phyloP scores from a whole-genome alignment of 2,329 filamentous ascomycete genomes.

The Colletotrichum caudatum region DNA sequence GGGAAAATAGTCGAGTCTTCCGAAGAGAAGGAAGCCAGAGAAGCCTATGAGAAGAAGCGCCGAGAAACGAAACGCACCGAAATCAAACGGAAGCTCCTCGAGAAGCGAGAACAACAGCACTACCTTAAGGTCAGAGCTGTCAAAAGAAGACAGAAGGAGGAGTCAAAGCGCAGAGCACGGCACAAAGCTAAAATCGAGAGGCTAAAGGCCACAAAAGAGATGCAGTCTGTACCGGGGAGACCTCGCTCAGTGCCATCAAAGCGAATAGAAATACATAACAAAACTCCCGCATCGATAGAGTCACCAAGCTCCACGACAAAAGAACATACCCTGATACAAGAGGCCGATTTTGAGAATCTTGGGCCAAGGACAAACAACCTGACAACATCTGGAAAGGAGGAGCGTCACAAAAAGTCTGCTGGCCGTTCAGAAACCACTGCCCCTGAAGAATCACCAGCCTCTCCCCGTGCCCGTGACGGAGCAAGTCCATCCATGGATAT shows the following conservation, averaged over 20 bases:
- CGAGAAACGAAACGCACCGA: conserved; percentile 53
- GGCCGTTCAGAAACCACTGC: neutral
- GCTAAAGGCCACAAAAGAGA: neutral
- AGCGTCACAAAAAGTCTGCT: neutral
- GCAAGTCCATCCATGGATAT: neutral
- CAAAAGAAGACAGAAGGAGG: conserved; percentile 48
- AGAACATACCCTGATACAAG: conserved; percentile 44
- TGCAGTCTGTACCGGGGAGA: neutral
- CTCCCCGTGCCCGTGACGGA: neutral
- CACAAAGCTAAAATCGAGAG: conserved; percentile 52
- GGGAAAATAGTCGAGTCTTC: conserved; percentile 63
- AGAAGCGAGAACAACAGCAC: conserved; percentile 53
- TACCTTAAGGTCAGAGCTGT: conserved; percentile 54
- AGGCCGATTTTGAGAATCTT: neutral
- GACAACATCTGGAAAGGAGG: neutral
- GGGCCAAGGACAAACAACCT: conserved; percentile 4
- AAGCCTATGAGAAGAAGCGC: conserved; percentile 58
- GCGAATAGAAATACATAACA: neutral
- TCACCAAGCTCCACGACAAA: conserved; percentile 49
- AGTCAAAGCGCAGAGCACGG: conserved; percentile 51
- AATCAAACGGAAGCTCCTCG: conserved; percentile 56
- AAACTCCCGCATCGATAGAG: conserved; percentile 46
- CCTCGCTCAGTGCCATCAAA: neutral
- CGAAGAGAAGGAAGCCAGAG: conserved; percentile 61
- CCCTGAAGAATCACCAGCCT: neutral